Base-by-base conservation (phyloP, 352 stramenopile species). In the Elongisporangium undulatum region DNA sequence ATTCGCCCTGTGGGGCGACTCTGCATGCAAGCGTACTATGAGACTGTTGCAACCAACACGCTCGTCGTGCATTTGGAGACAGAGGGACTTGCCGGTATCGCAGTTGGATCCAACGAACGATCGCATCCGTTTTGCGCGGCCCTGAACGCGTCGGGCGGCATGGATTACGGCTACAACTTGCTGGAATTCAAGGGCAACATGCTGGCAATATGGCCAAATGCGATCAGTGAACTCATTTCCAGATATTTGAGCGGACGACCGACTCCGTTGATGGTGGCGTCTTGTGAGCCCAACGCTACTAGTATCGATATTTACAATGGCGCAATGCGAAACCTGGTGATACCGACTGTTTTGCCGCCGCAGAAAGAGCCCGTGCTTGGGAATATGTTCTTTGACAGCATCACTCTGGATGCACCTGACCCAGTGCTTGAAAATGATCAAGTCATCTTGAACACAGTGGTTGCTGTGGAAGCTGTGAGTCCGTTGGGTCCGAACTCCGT, bases 151-250 rank as follows among this genome's bases (percentile, higher is more conserved):
- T 52, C 58, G 39, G 62, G 55, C 12, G 34, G 48, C 15, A 70
- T 24, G 17, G 58, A 79, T 56, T 80, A 79, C 58, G 83, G 83
- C 12, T 93, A 90, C 56, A 93, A 93, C 57, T 50, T 93, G 24
- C 63, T 93, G 56, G 72, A 87, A 29, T 62, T 93, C 17, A 54
- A 78, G 19, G 84, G 84, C 9, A 66, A 87, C 49, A 93, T 93
- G 79, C 58, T 91, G 21, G 68, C 69, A 3, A 76, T 56, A 0
- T 83, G 91, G 53, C 66, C 69, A n/a, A 66, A 70, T n/a, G 76
- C 81, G 0, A 89, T 93, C 63, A 91, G 78, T 51, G 69, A 59
- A 23, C 64, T 93, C n/a, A 90, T 93, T 56, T 82, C 81, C 22
- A 87, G 90, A 49, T 93, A 89, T 52, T 59, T 93, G 1, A 89